Conservation (phyloP, 805 yeast genomes). For the Zygotorulaspora florentina region DNA sequence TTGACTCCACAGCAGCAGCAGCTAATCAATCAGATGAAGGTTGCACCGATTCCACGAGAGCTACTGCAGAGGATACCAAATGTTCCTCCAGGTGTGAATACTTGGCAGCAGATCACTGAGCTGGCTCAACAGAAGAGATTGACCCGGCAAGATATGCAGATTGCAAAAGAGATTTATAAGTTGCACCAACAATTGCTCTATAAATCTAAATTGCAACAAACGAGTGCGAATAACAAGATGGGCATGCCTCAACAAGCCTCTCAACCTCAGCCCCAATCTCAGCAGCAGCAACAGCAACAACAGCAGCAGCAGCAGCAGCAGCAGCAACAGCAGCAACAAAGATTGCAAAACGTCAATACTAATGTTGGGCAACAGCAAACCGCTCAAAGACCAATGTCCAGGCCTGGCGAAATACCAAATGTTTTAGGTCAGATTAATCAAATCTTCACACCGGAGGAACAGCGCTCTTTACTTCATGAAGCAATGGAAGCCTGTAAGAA, state of each 20-base stretch:
- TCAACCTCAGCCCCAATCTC: constrained; percentile 26
- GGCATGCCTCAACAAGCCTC: constrained; percentile 24
- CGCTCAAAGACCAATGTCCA: constrained; percentile 23
- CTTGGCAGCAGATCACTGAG: constrained; percentile 77
- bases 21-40: constrained; percentile 48
- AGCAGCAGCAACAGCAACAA: constrained; percentile 22
- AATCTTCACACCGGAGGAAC: constrained; percentile 35
- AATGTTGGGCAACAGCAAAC: constrained; percentile 25
- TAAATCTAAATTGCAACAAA: constrained; percentile 45
- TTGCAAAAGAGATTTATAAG: constrained; percentile 63
- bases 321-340: constrained; percentile 28
- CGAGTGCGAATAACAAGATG: constrained; percentile 39
- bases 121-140: constrained; percentile 55
- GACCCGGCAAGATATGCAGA: constrained; percentile 52
- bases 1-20: constrained; percentile 37
- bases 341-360: constrained; percentile 22
- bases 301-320: constrained; percentile 28
- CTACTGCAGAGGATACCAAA: constrained; percentile 65
- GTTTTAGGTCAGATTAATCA: constrained; percentile 35
- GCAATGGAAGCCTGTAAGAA: constrained; percentile 37
- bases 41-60: constrained; percentile 67
- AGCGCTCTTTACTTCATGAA: constrained; percentile 33
- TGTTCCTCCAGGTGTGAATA: constrained; percentile 70
- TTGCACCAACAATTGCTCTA: constrained; percentile 58
- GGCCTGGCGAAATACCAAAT: constrained; percentile 32